Evolutionary conservation across 768 basidiomycete genomes (phyloP), one percentile per base, ranked within the genome.

Genomic region (Xerocomellus amylosporus): DNA sequence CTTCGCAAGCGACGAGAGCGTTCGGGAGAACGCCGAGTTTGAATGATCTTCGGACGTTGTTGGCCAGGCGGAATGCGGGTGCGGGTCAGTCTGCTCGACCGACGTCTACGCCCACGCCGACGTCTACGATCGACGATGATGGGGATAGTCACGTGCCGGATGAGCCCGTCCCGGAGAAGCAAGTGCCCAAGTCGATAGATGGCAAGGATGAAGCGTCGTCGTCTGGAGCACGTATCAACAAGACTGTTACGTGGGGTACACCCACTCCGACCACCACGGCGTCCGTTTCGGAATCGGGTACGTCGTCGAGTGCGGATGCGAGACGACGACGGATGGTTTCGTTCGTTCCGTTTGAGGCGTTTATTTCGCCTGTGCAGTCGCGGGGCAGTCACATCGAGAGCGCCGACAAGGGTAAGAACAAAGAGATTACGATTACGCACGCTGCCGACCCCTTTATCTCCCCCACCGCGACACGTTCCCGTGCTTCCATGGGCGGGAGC

Each of bases 291-390:
- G 34, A 46, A 28, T 42, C 36, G 15, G 26, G 37, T 4, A 14
- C 36, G 15, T 40, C 45, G 9, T 52, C 34, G 8, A 49, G 37
- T 1, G 39, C 24, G 8, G 42, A 17, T 8, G 36, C 51, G 22
- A 49, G 30, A 46, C 47, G 50, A 24, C 56, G 33, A 20, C 38
- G 41, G 5, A 4, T 10, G 1, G 6, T 30, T 12, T 4, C 56
- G 19, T 36, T 38, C 13, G 20, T 50, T 9, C 53, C 61, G 8
- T 69, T 68, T 10, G 54, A 62, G 30, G 59, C 49, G 7, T 69
- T 64, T 42, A 67, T 68, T 10, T 69, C 67, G 15, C 62, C 62
- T 5, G 41, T 36, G 9, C 52, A 47, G 13, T 12, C 24, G 2
- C 50, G 37, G 17, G n/a, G 28, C n/a, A 13, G 5, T 22, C 22